These are phyloP conservation scores for Macadamia tetraphylla DNA, from an alignment of 164 flowering plant species.

Conservation along the genomic window DNA sequence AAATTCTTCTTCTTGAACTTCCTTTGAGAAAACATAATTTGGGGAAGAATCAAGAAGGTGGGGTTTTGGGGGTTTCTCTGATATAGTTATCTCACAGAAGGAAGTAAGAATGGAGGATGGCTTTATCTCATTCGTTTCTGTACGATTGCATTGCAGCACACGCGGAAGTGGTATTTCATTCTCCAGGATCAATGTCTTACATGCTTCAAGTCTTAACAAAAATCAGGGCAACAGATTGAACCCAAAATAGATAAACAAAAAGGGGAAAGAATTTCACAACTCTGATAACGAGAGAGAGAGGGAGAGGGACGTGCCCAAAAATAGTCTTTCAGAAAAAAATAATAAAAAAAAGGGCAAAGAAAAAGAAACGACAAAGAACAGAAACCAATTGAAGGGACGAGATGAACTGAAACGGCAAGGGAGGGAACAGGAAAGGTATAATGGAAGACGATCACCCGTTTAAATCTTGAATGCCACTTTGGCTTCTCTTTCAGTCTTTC, in stretches of 20 bases:
- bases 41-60: neutral
- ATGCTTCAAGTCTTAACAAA: slow-evolving; percentile 58
- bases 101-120: slow-evolving; percentile 76
- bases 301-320: no score
- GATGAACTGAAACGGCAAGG: neutral
- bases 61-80: slow-evolving; percentile 8
- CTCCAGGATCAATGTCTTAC: slow-evolving; percentile 54
- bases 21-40: neutral
- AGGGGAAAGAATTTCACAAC: no score
- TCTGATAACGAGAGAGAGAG: no score
- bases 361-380: neutral
- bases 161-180: slow-evolving; percentile 71
- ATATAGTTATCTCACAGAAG: slow-evolving; percentile 30
- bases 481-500: neutral
- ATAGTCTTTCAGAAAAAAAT: neutral
- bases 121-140: slow-evolving; percentile 59
- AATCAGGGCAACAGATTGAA: slow-evolving; percentile 15
- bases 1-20: slow-evolving; percentile 5
- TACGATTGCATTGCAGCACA: slow-evolving; percentile 64
- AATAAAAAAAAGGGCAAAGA: neutral
- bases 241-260: no score
- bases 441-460: neutral
- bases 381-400: neutral
- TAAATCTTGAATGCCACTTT: neutral
- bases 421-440: neutral